phyloP scores from a whole-genome alignment of 2,329 filamentous ascomycete genomes.

The Phyllosticta citriasiana region DNA sequence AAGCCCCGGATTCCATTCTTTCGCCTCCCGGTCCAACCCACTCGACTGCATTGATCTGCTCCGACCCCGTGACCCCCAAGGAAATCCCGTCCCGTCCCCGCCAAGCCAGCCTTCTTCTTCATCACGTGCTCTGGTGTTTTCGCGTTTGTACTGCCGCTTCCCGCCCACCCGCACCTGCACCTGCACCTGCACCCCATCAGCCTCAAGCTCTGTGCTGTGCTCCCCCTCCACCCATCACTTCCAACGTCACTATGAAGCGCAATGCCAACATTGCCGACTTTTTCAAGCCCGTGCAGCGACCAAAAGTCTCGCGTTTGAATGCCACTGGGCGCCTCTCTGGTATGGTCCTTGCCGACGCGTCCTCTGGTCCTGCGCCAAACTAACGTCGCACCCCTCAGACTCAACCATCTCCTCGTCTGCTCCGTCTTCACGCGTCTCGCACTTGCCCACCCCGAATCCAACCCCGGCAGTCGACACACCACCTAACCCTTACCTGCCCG shows the following conservation, averaged over 20 bases:
- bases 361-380: neutral
- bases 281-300: conserved; percentile 31
- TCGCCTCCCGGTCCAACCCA: too few relatives aligned
- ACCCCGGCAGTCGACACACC: neutral
- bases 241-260: conserved; percentile 1
- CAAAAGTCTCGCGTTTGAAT: conserved; percentile 15
- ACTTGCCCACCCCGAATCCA: neutral
- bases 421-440: conserved; percentile 6
- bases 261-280: conserved; percentile 35
- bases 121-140: neutral
- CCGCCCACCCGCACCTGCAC: neutral
- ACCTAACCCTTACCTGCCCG: neutral
- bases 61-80: too few relatives aligned
- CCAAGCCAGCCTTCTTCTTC: too few relatives aligned
- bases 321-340: too few relatives aligned
- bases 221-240: neutral
- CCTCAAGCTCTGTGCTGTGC: neutral
- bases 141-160: neutral
- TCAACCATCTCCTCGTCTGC: neutral
- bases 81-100: too few relatives aligned
- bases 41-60: too few relatives aligned
- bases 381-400: neutral
- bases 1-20: too few relatives aligned
- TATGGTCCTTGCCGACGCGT: neutral
- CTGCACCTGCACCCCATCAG: neutral